Conservation (phyloP, 2,329 filamentous ascomycete species). For the Aspergillus aculeatus region DNA sequence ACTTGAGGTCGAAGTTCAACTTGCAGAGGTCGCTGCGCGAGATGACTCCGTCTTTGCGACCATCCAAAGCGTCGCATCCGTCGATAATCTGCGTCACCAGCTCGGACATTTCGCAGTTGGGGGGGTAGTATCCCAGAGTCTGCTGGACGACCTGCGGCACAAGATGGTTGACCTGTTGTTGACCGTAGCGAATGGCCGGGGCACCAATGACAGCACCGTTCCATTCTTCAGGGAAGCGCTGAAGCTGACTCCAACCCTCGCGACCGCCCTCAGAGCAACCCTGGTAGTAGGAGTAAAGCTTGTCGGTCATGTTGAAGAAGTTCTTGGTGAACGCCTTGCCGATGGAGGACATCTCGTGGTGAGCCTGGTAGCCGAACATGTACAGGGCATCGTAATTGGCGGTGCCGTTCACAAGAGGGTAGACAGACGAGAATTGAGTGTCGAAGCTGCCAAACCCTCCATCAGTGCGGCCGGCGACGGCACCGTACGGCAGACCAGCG, state of each 20-base stretch:
- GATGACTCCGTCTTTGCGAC: slow-evolving; percentile 55
- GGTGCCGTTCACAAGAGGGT: slow-evolving; percentile 1
- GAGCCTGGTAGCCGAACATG: slow-evolving; percentile 43
- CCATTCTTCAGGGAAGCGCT: slow-evolving; percentile 50
- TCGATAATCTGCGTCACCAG: slow-evolving; percentile 54
- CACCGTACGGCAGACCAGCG: slow-evolving; percentile 7
- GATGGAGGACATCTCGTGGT: slow-evolving; percentile 52
- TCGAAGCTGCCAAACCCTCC: slow-evolving; percentile 7
- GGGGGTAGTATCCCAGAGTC: slow-evolving; percentile 45
- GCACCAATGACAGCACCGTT: slow-evolving; percentile 50
- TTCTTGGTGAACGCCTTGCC: slow-evolving; percentile 47
- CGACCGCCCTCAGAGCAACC: slow-evolving; percentile 57
- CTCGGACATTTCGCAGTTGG: slow-evolving; percentile 34
- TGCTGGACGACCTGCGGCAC: slow-evolving; percentile 41
- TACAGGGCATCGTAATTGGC: slow-evolving; percentile 3
- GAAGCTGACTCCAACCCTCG: slow-evolving; percentile 53
- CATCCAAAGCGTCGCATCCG: slow-evolving; percentile 57
- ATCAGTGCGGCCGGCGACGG: slow-evolving; percentile 2
- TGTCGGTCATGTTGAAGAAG: slow-evolving; percentile 38
- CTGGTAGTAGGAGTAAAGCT: slow-evolving; percentile 51
- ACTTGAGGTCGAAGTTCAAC: slow-evolving; percentile 47
- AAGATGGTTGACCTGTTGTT: slow-evolving; percentile 47
- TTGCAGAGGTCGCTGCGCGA: slow-evolving; percentile 50
- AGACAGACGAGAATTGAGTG: slow-evolving; percentile 1
- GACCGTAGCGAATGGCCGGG: slow-evolving; percentile 47